Base-by-base conservation (phyloP, 2,329 filamentous ascomycete species). In the Fusarium secorum region DNA sequence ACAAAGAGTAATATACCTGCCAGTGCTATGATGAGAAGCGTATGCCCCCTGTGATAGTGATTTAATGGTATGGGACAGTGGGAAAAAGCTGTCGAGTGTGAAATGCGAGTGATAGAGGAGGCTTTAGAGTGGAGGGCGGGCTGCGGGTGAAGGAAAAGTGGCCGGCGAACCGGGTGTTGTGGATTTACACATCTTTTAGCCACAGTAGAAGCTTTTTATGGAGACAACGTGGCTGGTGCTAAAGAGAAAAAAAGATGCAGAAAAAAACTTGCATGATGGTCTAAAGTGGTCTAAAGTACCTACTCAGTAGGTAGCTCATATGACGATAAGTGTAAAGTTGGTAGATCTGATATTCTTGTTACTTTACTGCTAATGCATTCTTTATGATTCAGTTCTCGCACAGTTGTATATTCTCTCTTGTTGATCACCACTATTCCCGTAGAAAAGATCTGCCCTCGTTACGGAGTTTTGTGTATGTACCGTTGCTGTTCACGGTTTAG, bases 111-210 rank as follows among this genome's bases (percentile, higher is more conserved):
- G 64, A 68, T 57, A 59, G 69, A 72, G 61, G 66, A 72, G 70
- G 70, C 70, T 72, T 66, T 42, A 41, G 41, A 59, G 56, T 64
- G 60, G 60, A 70, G 66, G 56, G 64, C 33, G 42, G 49, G 57
- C 60, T 70, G 60, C 56, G 44, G 61, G 55, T 44, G 69, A 66
- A 61, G 69, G 59, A 74, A 74, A 74, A 66, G 70, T 74, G 67
- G 67, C 64, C 70, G 70, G 67, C 72, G 72, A 74, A 74, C 72
- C 61, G 59, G 72, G 51, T 56, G 52, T 56, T 60, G 46, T 74
- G 64, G 72, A 74, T 71, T 74, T 73, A 68, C 49, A 68, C 56
- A 26, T 41, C 35, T n/a, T 36, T 53, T 33, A 68, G 64, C 64
- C 64, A 67, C 64, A 62, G 24, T 41, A 46, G 39, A 30, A 46